phyloP scores from a whole-genome alignment of 2,329 filamentous ascomycete species.

The Colletotrichum orbiculare region DNA sequence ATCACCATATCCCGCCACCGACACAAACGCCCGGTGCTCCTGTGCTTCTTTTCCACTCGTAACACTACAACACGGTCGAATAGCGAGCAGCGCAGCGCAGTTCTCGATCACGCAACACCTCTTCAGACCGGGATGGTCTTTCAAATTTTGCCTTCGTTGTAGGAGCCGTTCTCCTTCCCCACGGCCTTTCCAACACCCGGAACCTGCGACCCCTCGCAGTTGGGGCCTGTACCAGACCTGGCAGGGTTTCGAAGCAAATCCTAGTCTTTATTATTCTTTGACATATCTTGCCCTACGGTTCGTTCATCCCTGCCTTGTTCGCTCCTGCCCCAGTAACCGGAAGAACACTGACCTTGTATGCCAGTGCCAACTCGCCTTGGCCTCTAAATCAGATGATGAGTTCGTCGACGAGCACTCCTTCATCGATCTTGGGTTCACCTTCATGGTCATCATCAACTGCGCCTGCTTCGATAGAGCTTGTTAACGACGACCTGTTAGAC shows the following conservation, averaged over 20 bases:
- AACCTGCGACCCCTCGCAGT: background rate
- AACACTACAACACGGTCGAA: background rate
- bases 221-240: background rate
- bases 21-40: no score
- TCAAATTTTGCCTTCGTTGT: constrained; percentile 13
- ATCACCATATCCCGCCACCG: no score
- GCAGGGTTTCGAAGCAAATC: background rate
- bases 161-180: constrained; percentile 29
- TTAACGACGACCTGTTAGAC: constrained; percentile 7
- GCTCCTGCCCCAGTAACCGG: background rate
- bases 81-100: background rate
- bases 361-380: constrained; percentile 31
- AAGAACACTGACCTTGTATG: constrained; percentile 1
- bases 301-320: constrained; percentile 11
- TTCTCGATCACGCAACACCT: background rate
- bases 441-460: constrained; percentile 11
- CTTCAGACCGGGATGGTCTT: constrained; percentile 26
- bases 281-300: constrained; percentile 18
- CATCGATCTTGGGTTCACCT: background rate
- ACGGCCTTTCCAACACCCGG: constrained; percentile 6
- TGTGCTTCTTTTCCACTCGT: background rate
- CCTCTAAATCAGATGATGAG: constrained; percentile 26
- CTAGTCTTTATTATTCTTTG: constrained; percentile 6
- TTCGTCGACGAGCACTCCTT: constrained; percentile 8
- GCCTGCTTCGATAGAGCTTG: background rate